Conservation (phyloP, 2,329 filamentous ascomycete species). For the Penicillium fuscoglaucum region DNA sequence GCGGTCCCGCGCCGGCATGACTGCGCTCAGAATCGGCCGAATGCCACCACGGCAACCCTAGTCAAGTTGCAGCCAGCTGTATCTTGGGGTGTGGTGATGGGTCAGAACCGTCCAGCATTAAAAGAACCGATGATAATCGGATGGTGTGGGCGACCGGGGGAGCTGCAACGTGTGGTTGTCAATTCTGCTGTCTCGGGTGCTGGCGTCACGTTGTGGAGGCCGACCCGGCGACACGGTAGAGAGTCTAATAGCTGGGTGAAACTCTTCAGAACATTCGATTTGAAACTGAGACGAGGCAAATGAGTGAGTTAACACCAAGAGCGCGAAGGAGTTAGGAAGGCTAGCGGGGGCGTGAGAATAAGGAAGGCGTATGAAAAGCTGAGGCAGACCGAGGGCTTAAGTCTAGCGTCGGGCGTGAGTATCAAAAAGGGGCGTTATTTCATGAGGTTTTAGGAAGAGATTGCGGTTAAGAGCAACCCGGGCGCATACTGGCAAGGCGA, state of each 20-base stretch:
- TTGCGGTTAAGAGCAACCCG: not conserved
- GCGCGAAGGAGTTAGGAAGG: constrained; percentile 6
- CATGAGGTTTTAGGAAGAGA: not conserved
- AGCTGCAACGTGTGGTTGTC: constrained; percentile 11
- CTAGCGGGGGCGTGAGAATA: constrained; percentile 3
- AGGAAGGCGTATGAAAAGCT: not conserved
- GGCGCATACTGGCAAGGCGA: constrained; percentile 10
- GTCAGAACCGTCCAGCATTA: constrained; percentile 24
- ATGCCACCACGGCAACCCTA: constrained; percentile 21
- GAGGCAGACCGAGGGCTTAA: not conserved
- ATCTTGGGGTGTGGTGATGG: constrained; percentile 13
- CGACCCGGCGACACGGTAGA: constrained; percentile 6
- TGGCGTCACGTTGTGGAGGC: constrained; percentile 15
- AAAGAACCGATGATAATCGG: constrained; percentile 14
- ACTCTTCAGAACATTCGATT: not conserved
- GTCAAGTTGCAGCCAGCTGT: constrained; percentile 26
- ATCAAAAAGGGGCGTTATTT: constrained; percentile 1
- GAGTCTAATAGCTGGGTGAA: not conserved
- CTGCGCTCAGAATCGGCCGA: constrained; percentile 23
- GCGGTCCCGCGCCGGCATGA: constrained; percentile 38
- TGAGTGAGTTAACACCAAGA: not conserved
- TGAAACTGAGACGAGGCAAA: not conserved
- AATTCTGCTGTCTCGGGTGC: constrained; percentile 12
- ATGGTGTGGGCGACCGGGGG: constrained; percentile 5
- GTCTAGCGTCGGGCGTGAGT: not conserved